Conservation (phyloP, 116 monocot species). For the Trichopus zeylanicus region DNA sequence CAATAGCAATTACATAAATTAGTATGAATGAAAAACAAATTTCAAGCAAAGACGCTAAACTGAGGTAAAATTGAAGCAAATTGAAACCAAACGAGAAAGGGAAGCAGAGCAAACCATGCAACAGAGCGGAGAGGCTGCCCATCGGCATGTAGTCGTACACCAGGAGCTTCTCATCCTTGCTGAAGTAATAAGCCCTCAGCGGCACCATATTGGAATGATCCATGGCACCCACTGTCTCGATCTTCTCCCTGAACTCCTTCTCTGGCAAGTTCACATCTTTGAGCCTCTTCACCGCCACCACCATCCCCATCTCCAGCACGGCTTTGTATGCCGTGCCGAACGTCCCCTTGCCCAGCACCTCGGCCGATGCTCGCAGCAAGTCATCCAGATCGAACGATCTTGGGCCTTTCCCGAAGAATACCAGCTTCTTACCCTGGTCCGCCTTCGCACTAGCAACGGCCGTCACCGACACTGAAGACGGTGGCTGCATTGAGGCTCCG, state of each 20-base stretch:
- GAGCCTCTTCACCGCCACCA: slow-evolving; percentile 56
- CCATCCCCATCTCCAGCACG: slow-evolving; percentile 33
- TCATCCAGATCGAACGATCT: slow-evolving; percentile 51
- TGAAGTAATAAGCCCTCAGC: slow-evolving; percentile 64
- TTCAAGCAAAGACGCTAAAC: too few relatives aligned
- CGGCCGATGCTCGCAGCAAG: slow-evolving; percentile 67
- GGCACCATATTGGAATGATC: slow-evolving; percentile 48
- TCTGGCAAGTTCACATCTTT: slow-evolving; percentile 40
- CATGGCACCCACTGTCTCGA: slow-evolving; percentile 41
- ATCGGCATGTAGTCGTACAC: slow-evolving; percentile 59
- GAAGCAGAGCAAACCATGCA: slow-evolving; percentile 42
- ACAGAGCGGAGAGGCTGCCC: slow-evolving; percentile 64
- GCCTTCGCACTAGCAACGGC: too few relatives aligned
- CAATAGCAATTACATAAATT: too few relatives aligned
- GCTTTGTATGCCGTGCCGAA: slow-evolving; percentile 71
- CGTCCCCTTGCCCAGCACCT: slow-evolving; percentile 70
- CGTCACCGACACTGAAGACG: too few relatives aligned
- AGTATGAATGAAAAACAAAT: too few relatives aligned
- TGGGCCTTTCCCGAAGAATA: slow-evolving; percentile 26
- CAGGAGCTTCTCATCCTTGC: slow-evolving; percentile 81
- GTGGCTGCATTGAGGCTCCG: too few relatives aligned
- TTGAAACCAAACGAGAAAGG: too few relatives aligned
- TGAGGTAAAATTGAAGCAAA: too few relatives aligned
- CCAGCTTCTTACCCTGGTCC: slow-evolving; percentile 38
- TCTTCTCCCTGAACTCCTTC: slow-evolving; percentile 36